These are phyloP conservation scores for Hypseocharis bilobata DNA, from an alignment of 441 rosid genomes.

Conservation along the genomic window DNA sequence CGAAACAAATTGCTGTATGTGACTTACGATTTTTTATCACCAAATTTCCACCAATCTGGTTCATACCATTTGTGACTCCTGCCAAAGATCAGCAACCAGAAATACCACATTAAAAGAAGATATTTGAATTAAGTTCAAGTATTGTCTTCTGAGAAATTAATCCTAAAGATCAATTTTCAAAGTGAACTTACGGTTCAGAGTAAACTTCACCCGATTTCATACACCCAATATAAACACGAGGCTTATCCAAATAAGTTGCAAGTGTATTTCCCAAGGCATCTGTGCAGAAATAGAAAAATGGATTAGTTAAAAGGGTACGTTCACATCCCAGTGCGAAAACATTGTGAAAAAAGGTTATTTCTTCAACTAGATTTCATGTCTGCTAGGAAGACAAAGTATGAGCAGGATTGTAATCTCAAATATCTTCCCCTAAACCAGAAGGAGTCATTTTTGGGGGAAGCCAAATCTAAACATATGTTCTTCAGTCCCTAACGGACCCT, in stretches of 20 bases:
- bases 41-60: constrained; percentile 98
- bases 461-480: too few relatives aligned
- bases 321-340: neutral
- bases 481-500: too few relatives aligned
- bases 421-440: too few relatives aligned
- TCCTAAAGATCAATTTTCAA: neutral
- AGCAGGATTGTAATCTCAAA: neutral
- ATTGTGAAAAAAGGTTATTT: too few relatives aligned
- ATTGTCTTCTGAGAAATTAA: neutral
- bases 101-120: neutral
- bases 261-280: constrained; percentile 75
- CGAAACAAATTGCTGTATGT: neutral
- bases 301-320: neutral
- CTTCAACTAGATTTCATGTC: too few relatives aligned
- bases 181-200: constrained; percentile 67
- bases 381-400: too few relatives aligned
- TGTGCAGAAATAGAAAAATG: constrained; percentile 19
- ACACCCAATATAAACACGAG: constrained; percentile 85
- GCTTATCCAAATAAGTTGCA: constrained; percentile 57
- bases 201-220: constrained; percentile 97
- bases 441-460: too few relatives aligned
- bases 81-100: constrained; percentile 21
- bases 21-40: constrained; percentile 84
- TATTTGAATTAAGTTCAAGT: neutral
- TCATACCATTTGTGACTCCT: constrained; percentile 90